Percentiles rank a stretch among this genome's conserved stretches.
These are phyloP conservation scores for Somion occarium DNA, from an alignment of 1,284 basidiomycete species.

Conservation along the genomic window DNA sequence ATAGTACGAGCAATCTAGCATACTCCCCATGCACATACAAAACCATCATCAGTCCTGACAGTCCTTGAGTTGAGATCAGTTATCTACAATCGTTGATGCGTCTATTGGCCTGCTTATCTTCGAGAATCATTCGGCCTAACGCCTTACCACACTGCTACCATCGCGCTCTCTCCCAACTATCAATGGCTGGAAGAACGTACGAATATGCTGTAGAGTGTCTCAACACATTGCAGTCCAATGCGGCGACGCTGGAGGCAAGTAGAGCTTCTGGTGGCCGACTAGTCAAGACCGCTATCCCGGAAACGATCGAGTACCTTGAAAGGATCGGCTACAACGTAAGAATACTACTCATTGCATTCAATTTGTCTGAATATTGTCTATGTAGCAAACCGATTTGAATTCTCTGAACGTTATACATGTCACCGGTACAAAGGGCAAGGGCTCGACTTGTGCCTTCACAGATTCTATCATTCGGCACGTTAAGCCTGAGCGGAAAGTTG, in stretches of 20 bases:
- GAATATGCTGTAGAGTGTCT: slow-evolving; percentile 82
- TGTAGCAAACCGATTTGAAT: slow-evolving; percentile 74
- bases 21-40: too few species aligned
- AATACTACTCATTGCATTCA: slow-evolving; percentile 13
- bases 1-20: too few species aligned
- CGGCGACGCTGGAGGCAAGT: slow-evolving; percentile 82
- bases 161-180: slow-evolving; percentile 5
- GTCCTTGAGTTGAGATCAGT: too few species aligned
- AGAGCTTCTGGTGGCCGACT: slow-evolving; percentile 72
- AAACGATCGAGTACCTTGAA: slow-evolving; percentile 88
- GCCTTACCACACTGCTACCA: not conserved
- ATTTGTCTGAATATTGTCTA: slow-evolving; percentile 6
- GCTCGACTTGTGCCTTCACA: slow-evolving; percentile 92
- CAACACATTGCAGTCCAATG: slow-evolving; percentile 94
- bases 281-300: slow-evolving; percentile 74
- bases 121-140: not conserved
- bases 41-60: too few species aligned
- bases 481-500: slow-evolving; percentile 68
- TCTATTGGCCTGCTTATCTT: not conserved
- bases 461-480: slow-evolving; percentile 69
- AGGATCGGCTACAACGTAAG: slow-evolving; percentile 85
- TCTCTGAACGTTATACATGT: slow-evolving; percentile 92
- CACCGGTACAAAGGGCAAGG: slow-evolving; percentile 98
- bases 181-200: slow-evolving; percentile 54
- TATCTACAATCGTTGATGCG: too few species aligned